Percentiles rank a stretch among this genome's conserved stretches.
phyloP scores from a whole-genome alignment of 495 filamentous ascomycete species.

The Letharia lupina region DNA sequence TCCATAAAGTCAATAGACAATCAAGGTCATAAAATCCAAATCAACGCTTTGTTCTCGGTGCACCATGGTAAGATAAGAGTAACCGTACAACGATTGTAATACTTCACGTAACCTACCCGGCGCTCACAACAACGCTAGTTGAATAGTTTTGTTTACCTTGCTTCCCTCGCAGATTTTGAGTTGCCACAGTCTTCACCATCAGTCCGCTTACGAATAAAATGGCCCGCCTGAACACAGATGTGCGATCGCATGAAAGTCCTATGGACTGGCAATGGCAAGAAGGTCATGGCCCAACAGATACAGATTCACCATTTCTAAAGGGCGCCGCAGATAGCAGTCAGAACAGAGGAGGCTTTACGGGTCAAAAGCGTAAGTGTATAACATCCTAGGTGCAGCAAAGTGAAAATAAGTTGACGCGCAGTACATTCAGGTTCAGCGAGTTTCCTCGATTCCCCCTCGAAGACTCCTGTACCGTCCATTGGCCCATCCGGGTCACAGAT shows the following conservation, averaged over 20 bases:
- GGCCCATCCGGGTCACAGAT: neutral
- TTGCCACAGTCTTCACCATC: neutral
- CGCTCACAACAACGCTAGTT: conserved; percentile 1
- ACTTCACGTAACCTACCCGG: conserved; percentile 11
- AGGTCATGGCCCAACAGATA: conserved; percentile 44
- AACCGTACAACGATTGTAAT: neutral
- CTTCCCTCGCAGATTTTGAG: neutral
- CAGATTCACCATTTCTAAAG: conserved; percentile 47
- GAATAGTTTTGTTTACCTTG: conserved; percentile 11
- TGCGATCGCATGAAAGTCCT: conserved; percentile 47
- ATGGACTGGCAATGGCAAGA: conserved; percentile 65
- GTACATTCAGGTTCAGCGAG: conserved; percentile 2
- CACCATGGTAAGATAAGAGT: too few species aligned
- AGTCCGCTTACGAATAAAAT: neutral
- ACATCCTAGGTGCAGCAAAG: neutral
- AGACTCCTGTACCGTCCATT: neutral
- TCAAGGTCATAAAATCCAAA: neutral
- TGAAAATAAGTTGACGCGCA: neutral
- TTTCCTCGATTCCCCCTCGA: conserved; percentile 4
- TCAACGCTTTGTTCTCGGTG: neutral
- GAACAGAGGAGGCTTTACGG: conserved; percentile 27
- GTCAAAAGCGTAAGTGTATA: conserved; percentile 41
- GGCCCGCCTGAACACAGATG: conserved; percentile 32
- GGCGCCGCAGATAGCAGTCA: conserved; percentile 12
- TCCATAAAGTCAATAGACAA: neutral